Evolutionary conservation across 2,329 filamentous ascomycete species (phyloP).

Genomic region (Fusarium xyrophilum): DNA sequence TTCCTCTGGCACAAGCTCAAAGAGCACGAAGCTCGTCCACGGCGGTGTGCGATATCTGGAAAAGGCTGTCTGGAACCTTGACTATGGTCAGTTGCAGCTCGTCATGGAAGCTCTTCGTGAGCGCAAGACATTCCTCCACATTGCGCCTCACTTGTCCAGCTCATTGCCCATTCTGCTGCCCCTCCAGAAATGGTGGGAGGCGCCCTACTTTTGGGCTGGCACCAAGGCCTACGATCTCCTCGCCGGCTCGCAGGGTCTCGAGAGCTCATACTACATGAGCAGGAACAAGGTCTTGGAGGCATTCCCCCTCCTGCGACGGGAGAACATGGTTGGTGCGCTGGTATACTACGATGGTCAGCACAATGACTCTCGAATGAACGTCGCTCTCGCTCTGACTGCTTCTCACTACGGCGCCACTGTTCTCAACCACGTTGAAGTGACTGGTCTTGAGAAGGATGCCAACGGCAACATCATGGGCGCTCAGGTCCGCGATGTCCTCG

Average conservation of each 20-base stretch:
- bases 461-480: constrained; percentile 74
- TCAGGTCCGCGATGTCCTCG: constrained; percentile 61
- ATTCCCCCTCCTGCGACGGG: constrained; percentile 79
- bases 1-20: constrained; percentile 80
- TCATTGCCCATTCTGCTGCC: constrained; percentile 87
- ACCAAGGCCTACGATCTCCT: constrained; percentile 83
- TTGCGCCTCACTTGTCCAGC: constrained; percentile 79
- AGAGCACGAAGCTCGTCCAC: constrained; percentile 87
- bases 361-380: constrained; percentile 89
- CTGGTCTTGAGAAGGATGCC: constrained; percentile 73
- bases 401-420: constrained; percentile 81
- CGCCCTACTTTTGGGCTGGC: constrained; percentile 74
- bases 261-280: constrained; percentile 82
- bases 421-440: constrained; percentile 83
- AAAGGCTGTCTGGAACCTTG: constrained; percentile 85
- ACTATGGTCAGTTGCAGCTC: constrained; percentile 82
- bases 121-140: constrained; percentile 82
- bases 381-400: constrained; percentile 81
- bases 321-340: constrained; percentile 76
- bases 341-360: constrained; percentile 89
- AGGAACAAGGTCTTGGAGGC: constrained; percentile 78
- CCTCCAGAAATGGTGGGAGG: constrained; percentile 83
- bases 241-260: constrained; percentile 81
- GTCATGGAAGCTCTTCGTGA: constrained; percentile 84
- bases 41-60: constrained; percentile 85